These are phyloP conservation scores for Cryptomeria japonica DNA, from an alignment of 75 land plant species.

Conservation along the genomic window DNA sequence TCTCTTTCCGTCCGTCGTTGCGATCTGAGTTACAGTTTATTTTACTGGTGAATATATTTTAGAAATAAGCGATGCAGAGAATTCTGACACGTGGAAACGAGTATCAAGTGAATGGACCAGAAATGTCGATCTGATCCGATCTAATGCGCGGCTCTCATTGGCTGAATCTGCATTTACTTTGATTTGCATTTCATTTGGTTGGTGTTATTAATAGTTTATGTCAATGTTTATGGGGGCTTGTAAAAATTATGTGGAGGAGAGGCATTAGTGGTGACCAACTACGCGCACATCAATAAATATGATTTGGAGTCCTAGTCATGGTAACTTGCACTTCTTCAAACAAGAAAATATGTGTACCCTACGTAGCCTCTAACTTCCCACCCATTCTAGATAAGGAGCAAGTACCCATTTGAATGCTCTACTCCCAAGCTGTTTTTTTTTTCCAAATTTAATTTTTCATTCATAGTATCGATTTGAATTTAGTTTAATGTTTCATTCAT, in stretches of 20 bases:
- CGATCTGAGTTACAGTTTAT: neutral
- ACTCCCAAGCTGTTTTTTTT: too few species aligned
- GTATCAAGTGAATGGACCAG: constrained; percentile 13
- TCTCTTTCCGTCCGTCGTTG: neutral
- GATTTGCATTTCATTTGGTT: neutral
- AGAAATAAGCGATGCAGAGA: neutral
- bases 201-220: neutral
- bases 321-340: too few species aligned
- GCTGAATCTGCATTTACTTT: neutral
- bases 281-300: neutral
- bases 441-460: too few species aligned
- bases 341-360: too few species aligned
- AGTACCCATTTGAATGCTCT: too few species aligned
- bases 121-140: constrained; percentile 12
- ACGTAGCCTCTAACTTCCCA: too few species aligned
- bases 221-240: neutral
- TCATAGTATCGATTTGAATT: too few species aligned
- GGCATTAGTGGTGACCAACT: neutral
- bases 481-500: too few species aligned
- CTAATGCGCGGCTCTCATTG: constrained; percentile 3
- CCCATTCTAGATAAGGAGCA: too few species aligned
- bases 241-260: neutral
- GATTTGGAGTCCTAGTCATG: neutral
- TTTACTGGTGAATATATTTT: neutral
- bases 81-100: constrained; percentile 2